Conservation (phyloP, 495 filamentous ascomycete species). For the Neurospora sp. region DNA sequence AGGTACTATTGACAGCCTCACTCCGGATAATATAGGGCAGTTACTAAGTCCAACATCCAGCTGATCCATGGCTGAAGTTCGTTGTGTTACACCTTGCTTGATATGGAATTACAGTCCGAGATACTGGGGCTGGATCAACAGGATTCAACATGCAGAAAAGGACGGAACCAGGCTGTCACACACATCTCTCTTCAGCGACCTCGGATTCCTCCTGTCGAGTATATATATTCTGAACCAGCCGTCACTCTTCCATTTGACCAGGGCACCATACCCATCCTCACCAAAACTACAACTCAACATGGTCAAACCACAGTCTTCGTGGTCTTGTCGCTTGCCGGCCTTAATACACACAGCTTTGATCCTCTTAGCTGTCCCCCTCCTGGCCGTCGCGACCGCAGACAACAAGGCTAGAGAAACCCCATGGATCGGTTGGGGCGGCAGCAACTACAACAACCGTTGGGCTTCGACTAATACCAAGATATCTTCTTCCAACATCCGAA, state of each 20-base stretch:
- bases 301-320: background rate
- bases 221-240: background rate
- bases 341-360: background rate
- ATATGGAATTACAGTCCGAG: background rate
- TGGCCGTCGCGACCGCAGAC: background rate
- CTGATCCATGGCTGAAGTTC: too few relatives aligned
- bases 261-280: background rate
- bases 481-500: slow-evolving; percentile 9
- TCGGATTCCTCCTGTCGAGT: too few relatives aligned
- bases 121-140: background rate
- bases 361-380: background rate
- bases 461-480: slow-evolving; percentile 12
- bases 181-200: too few relatives aligned
- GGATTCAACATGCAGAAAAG: background rate
- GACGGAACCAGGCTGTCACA: background rate
- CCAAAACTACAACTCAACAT: background rate
- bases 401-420: background rate
- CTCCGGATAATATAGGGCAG: background rate
- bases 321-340: background rate
- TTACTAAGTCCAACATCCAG: background rate
- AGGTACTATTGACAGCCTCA: background rate
- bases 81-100: background rate
- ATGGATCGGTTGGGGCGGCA: slow-evolving; percentile 7
- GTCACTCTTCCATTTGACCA: background rate
- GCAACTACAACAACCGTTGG: slow-evolving; percentile 21